These are phyloP conservation scores for Casuarina cunninghamiana DNA, from an alignment of 306 rosid species.

Conservation along the genomic window DNA sequence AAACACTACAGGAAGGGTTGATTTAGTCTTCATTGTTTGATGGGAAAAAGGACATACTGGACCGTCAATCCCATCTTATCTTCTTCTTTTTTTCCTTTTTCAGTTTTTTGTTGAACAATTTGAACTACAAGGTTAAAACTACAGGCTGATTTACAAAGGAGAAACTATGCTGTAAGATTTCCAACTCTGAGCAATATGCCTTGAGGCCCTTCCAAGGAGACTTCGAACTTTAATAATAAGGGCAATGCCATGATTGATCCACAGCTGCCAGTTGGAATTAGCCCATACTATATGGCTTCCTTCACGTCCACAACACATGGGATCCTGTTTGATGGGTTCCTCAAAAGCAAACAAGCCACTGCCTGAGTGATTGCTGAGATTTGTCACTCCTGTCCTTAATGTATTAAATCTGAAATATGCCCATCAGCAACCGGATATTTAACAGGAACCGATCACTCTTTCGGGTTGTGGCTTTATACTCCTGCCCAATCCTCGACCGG, in stretches of 20 bases:
- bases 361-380: neutral
- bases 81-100: no score
- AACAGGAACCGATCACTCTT: slow-evolving; percentile 1
- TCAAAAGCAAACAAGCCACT: neutral
- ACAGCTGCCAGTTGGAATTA: neutral
- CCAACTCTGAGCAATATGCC: neutral
- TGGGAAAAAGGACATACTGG: no score
- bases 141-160: neutral
- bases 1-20: no score
- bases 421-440: slow-evolving; percentile 10
- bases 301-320: neutral
- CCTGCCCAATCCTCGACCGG: slow-evolving; percentile 10
- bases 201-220: neutral
- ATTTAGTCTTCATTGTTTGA: no score
- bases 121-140: no score
- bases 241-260: neutral
- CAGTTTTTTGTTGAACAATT: no score
- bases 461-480: slow-evolving; percentile 14
- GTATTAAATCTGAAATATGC: slow-evolving; percentile 1
- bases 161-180: neutral
- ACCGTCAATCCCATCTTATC: no score
- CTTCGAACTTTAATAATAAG: neutral
- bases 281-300: neutral
- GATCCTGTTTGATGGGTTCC: neutral
- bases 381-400: neutral